Percentiles rank a stretch among this genome's conserved stretches.
These are phyloP conservation scores for Linnemannia elongata DNA, from an alignment of 192 early-diverging fungal genomes.

Conservation along the genomic window DNA sequence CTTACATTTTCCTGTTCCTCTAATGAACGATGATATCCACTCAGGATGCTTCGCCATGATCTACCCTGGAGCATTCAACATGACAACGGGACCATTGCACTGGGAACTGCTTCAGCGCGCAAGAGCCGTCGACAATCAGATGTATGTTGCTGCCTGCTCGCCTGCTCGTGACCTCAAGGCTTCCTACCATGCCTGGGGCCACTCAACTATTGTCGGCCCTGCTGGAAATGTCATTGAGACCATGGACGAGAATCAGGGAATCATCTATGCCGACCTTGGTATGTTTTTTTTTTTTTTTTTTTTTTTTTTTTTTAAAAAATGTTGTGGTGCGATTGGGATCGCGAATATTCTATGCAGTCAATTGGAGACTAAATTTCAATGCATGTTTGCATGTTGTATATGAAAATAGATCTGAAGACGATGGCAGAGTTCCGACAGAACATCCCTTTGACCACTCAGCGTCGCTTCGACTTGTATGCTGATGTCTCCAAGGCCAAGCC, in stretches of 20 bases:
- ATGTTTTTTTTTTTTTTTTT: constrained; percentile 12
- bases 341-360: not conserved
- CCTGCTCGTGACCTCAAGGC: constrained; percentile 87
- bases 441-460: constrained; percentile 85
- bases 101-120: constrained; percentile 82
- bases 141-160: constrained; percentile 96
- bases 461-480: constrained; percentile 91
- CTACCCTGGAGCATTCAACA: constrained; percentile 98
- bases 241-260: constrained; percentile 80
- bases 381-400: not conserved
- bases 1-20: not conserved
- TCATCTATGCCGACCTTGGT: constrained; percentile 86
- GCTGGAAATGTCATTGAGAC: constrained; percentile 59
- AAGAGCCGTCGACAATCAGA: constrained; percentile 93
- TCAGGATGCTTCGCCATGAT: constrained; percentile 90
- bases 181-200: constrained; percentile 93
- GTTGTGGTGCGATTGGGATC: not conserved
- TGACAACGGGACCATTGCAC: constrained; percentile 94
- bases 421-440: constrained; percentile 74
- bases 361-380: not conserved
- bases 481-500: constrained; percentile 72
- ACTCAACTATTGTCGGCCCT: constrained; percentile 92
- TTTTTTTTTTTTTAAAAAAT: not conserved
- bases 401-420: constrained; percentile 64
- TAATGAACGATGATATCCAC: not conserved